phyloP scores from a whole-genome alignment of 306 rosid genomes.

The Prunus padus region DNA sequence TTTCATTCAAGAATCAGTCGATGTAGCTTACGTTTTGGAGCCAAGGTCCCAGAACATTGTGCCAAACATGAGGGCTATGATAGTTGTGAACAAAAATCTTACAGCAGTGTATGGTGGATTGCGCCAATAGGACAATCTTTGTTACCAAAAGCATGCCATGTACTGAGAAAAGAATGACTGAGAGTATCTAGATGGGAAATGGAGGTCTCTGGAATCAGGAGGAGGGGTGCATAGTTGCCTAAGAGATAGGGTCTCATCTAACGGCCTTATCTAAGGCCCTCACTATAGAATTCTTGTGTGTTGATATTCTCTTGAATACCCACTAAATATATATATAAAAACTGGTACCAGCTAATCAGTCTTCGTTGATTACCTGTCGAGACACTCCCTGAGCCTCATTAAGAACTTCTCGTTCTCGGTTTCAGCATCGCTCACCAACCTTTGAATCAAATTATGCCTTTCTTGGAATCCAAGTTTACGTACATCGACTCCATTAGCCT shows the following conservation, averaged over 20 bases:
- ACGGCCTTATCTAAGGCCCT: too few relatives aligned
- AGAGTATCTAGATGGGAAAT: slow-evolving; percentile 49
- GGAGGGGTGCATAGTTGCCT: slow-evolving; percentile 55
- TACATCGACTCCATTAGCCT: too few relatives aligned
- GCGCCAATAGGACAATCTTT: slow-evolving; percentile 66
- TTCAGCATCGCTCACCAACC: too few relatives aligned
- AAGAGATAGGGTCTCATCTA: too few relatives aligned
- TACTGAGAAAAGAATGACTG: slow-evolving; percentile 3
- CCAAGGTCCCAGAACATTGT: slow-evolving; percentile 79
- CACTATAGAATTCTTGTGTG: too few relatives aligned
- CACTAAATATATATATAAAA: neutral
- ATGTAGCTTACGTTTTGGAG: slow-evolving; percentile 50
- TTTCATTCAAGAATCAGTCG: neutral
- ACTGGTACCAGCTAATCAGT: too few relatives aligned
- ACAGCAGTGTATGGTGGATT: slow-evolving; percentile 65
- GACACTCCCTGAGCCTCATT: too few relatives aligned
- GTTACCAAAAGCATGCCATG: slow-evolving; percentile 68
- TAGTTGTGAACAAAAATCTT: slow-evolving; percentile 45
- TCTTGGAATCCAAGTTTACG: too few relatives aligned
- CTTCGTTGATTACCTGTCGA: too few relatives aligned
- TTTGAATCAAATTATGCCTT: too few relatives aligned
- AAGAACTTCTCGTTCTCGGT: too few relatives aligned
- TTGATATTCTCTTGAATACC: slow-evolving; percentile 17
- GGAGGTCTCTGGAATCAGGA: slow-evolving; percentile 49
- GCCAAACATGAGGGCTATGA: slow-evolving; percentile 61